phyloP scores from a whole-genome alignment of 2,329 filamentous ascomycete genomes.

The Colletotrichum viniferum region DNA sequence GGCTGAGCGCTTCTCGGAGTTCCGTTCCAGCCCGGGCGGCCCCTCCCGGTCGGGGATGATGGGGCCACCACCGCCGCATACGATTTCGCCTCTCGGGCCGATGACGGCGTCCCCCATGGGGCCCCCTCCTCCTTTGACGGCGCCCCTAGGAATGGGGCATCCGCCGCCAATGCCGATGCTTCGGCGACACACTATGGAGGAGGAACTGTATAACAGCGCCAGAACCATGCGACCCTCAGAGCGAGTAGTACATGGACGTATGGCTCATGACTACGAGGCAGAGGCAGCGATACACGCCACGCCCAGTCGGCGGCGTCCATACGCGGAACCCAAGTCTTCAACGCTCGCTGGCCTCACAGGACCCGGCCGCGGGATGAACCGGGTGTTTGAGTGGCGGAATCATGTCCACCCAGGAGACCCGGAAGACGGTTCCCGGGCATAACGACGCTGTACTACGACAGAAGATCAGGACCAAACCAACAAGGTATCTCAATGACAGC shows the following conservation, averaged over 20 bases:
- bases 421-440: slow-evolving; percentile 28
- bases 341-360: slow-evolving; percentile 53
- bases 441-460: slow-evolving; percentile 1
- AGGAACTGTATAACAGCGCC: slow-evolving; percentile 40
- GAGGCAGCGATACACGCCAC: slow-evolving; percentile 33
- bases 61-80: slow-evolving; percentile 22
- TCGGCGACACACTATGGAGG: slow-evolving; percentile 46
- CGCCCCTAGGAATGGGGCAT: slow-evolving; percentile 10
- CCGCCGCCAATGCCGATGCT: slow-evolving; percentile 34
- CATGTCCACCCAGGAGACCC: slow-evolving; percentile 50
- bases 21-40: slow-evolving; percentile 34
- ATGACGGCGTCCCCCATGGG: slow-evolving; percentile 3
- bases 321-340: slow-evolving; percentile 40
- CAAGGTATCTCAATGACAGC: background rate
- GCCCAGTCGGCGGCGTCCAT: slow-evolving; percentile 28
- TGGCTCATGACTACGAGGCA: slow-evolving; percentile 35
- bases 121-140: background rate
- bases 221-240: slow-evolving; percentile 33
- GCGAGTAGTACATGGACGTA: slow-evolving; percentile 29
- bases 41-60: slow-evolving; percentile 20
- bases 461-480: background rate
- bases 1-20: slow-evolving; percentile 55
- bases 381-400: slow-evolving; percentile 53
- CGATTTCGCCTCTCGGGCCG: slow-evolving; percentile 27
- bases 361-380: slow-evolving; percentile 47